A percentile compares a stretch with the other conserved stretches of the same genome.
phyloP scores from a whole-genome alignment of 129 eudicot genomes.

The Scalesia atractyloides region DNA sequence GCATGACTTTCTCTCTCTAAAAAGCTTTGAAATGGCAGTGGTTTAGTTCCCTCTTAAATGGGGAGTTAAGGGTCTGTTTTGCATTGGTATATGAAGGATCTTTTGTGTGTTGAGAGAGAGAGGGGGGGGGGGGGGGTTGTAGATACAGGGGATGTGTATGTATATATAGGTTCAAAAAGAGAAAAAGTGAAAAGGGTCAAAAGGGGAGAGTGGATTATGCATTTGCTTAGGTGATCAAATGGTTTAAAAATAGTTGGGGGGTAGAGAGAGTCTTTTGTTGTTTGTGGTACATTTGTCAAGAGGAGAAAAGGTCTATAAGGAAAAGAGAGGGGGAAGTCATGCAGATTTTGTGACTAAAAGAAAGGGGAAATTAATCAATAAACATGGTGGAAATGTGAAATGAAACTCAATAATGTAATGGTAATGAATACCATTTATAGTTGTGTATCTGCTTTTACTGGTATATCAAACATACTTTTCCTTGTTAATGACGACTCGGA shows the following conservation, averaged over 20 bases:
- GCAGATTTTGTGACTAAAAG: constrained; percentile 50
- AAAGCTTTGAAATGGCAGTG: constrained; percentile 31
- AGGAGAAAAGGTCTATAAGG: constrained; percentile 37
- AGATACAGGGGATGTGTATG: constrained; percentile 23
- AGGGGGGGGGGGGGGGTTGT: not conserved
- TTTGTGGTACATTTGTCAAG: constrained; percentile 28
- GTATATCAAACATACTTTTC: too few species aligned
- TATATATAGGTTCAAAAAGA: not conserved
- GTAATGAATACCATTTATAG: constrained; percentile 12
- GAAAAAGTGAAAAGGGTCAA: constrained; percentile 15
- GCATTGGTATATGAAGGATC: constrained; percentile 34
- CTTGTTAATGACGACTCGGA: too few species aligned
- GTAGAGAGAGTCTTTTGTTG: constrained; percentile 38
- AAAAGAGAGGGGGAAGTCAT: constrained; percentile 32
- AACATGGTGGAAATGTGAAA: constrained; percentile 42
- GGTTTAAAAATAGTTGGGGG: constrained; percentile 39
- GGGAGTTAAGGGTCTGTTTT: constrained; percentile 31
- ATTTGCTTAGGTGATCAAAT: constrained; percentile 26
- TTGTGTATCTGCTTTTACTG: too few species aligned
- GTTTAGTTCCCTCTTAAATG: constrained; percentile 43
- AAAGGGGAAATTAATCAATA: constrained; percentile 44
- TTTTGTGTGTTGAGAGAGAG: constrained; percentile 11
- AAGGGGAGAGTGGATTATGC: constrained; percentile 29
- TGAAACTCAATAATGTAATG: not conserved
- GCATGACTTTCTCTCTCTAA: constrained; percentile 41